Evolutionary conservation across 2,329 filamentous ascomycete genomes (phyloP).

Genomic region (Chalaropsis thielavioides): DNA sequence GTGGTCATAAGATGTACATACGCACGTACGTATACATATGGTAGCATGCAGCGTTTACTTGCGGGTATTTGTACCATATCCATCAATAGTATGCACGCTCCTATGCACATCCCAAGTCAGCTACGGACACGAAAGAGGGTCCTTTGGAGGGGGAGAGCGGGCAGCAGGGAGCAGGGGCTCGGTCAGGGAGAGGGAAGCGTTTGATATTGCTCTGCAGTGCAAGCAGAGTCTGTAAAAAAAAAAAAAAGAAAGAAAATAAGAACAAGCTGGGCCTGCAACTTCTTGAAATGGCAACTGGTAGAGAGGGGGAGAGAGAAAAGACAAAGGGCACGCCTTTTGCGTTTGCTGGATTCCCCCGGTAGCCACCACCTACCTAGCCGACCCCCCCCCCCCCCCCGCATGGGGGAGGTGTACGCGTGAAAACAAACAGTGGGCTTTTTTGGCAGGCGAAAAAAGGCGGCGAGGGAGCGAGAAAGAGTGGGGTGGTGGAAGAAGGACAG

Average conservation of each 20-base stretch:
- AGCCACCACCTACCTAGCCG: no score
- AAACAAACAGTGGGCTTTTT: not conserved
- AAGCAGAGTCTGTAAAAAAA: not conserved
- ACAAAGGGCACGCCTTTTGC: not conserved
- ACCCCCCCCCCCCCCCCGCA: not conserved
- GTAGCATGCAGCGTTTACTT: no score
- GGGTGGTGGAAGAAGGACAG: not conserved
- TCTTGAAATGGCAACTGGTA: not conserved
- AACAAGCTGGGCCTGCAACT: not conserved
- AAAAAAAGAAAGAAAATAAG: not conserved
- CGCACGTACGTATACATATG: no score
- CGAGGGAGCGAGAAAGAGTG: not conserved
- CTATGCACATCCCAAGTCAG: no score
- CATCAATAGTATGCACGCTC: no score
- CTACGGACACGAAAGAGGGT: no score
- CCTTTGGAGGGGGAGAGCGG: no score
- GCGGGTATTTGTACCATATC: no score
- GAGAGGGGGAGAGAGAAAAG: not conserved
- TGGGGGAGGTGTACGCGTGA: not conserved
- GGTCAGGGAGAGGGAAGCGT: not conserved
- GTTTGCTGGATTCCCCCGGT: no score
- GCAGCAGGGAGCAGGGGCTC: not conserved
- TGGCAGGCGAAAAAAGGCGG: not conserved
- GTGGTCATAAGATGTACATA: no score
- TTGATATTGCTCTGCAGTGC: not conserved